Base-by-base conservation (phyloP, 345 rosid genomes). In the Lumnitzera littorea region DNA sequence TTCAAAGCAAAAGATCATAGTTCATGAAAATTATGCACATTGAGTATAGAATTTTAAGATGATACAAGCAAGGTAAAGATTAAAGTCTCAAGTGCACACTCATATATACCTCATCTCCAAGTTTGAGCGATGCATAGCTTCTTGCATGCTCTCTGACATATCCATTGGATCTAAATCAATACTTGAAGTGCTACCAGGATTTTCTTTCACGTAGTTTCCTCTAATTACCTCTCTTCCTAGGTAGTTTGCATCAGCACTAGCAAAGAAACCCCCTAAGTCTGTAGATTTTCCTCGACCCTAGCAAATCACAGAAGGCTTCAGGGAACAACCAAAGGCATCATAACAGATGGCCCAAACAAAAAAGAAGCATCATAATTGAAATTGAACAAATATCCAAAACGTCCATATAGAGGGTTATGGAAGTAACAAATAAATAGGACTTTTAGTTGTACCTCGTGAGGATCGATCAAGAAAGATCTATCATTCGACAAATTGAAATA, bases 91-190 rank as follows among this genome's bases (percentile, higher is more conserved):
- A 68, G 62, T 46, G 73, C 73, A 63, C 62, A 73, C 68, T 64
- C 68, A 64, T 36, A 57, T 67, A 74, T 72, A 94, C 99, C 96
- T 94, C 79, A 87, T 74, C 74, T 94, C 99, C 84, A 94, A 72
- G 74, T 80, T 90, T 24, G 99, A 94, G 53, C 95, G 95, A 61
- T 84, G 89, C 97, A 94, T 82, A 13, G 99, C 99, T 69, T 90
- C 96, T 79, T 88, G 99, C 91, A 94, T 90, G 70, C 97, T 82
- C 68, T 90, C 97, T 53, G 99, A 84, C 96, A 94, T 88, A 70
- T 94, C 97, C 96, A 94, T 81, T 14, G 94, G 81, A 69, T 92
- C 98, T 58, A 87, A 56, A 69, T 77, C 95, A 55, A 67, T 63
- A 65, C 50, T 24, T 57, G 77, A 51, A 14, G 57, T 74, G 63